Conservation (phyloP, 2,329 filamentous ascomycete species). For the Aspergillus sp. region DNA sequence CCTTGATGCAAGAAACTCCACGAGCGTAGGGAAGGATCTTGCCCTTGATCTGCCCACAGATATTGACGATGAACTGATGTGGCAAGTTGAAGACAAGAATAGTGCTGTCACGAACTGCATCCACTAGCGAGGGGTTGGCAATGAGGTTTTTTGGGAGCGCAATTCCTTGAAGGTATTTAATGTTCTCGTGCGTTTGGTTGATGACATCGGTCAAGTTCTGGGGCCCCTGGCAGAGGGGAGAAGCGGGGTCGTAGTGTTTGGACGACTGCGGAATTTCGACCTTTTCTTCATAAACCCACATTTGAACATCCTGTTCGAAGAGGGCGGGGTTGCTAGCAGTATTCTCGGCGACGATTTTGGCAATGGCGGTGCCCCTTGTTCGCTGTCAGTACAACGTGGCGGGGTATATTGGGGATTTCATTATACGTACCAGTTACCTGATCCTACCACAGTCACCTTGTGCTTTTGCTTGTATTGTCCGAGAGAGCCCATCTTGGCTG, state of each 20-base stretch:
- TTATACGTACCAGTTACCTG: slow-evolving; percentile 80
- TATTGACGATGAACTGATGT: slow-evolving; percentile 82
- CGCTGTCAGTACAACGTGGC: slow-evolving; percentile 77
- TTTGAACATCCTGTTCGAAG: slow-evolving; percentile 87
- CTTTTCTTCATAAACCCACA: slow-evolving; percentile 99
- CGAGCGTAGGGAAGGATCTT: slow-evolving; percentile 89
- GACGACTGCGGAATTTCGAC: slow-evolving; percentile 71
- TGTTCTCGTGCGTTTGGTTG: slow-evolving; percentile 90
- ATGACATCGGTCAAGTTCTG: slow-evolving; percentile 90
- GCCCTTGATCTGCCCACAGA: slow-evolving; percentile 80
- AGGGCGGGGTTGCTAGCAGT: slow-evolving; percentile 72
- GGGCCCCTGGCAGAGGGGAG: slow-evolving; percentile 68
- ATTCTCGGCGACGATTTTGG: slow-evolving; percentile 96
- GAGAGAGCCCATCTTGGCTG: slow-evolving; percentile 33
- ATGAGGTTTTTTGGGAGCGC: slow-evolving; percentile 70
- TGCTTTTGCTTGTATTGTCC: slow-evolving; percentile 35
- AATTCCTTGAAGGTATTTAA: slow-evolving; percentile 95
- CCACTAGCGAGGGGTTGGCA: slow-evolving; percentile 50
- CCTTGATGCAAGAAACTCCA: slow-evolving; percentile 97
- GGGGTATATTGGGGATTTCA: slow-evolving; percentile 36
- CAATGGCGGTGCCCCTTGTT: slow-evolving; percentile 91
- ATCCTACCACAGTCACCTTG: slow-evolving; percentile 75
- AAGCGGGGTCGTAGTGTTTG: slow-evolving; percentile 73
- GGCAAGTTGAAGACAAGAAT: slow-evolving; percentile 97
- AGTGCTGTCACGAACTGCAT: slow-evolving; percentile 78